A percentile compares a stretch with the other conserved stretches of the same genome.
Conservation (phyloP, 148 eudicot species). For the Agrostemma githago region DNA sequence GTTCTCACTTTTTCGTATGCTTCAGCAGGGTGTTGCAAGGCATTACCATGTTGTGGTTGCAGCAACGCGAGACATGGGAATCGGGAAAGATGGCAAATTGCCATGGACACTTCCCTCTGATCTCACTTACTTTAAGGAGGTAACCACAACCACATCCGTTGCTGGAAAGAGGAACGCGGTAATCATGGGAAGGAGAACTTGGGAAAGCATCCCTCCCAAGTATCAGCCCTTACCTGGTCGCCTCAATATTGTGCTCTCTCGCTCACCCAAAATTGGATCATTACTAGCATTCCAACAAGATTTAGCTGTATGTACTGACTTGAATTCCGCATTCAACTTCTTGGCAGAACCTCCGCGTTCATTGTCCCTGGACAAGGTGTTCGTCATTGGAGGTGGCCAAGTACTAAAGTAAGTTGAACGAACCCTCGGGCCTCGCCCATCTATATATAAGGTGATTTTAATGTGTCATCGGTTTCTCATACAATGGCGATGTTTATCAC, state of each 20-base stretch:
- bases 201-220: conserved; percentile 76
- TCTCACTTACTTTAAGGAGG: conserved; percentile 69
- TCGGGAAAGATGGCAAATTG: conserved; percentile 79
- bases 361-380: conserved; percentile 60
- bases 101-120: conserved; percentile 88
- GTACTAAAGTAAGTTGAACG: conserved; percentile 50
- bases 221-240: conserved; percentile 76
- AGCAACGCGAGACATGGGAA: conserved; percentile 82
- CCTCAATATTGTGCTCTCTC: conserved; percentile 74
- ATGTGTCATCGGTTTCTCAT: not conserved
- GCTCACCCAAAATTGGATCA: conserved; percentile 46
- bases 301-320: conserved; percentile 56
- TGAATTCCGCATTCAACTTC: conserved; percentile 54
- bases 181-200: conserved; percentile 88
- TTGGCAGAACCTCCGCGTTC: conserved; percentile 53
- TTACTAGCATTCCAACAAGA: conserved; percentile 44
- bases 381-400: conserved; percentile 83
- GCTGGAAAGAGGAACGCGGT: conserved; percentile 74
- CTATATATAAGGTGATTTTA: too few relatives aligned
- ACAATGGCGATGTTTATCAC: conserved; percentile 17
- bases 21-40: not conserved
- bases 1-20: conserved; percentile 8
- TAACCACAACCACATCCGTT: conserved; percentile 54
- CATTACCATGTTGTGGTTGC: conserved; percentile 82
- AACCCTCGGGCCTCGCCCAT: too few relatives aligned